Base-by-base conservation (phyloP, 768 basidiomycete genomes). In the Leucogyrophana mollusca region DNA sequence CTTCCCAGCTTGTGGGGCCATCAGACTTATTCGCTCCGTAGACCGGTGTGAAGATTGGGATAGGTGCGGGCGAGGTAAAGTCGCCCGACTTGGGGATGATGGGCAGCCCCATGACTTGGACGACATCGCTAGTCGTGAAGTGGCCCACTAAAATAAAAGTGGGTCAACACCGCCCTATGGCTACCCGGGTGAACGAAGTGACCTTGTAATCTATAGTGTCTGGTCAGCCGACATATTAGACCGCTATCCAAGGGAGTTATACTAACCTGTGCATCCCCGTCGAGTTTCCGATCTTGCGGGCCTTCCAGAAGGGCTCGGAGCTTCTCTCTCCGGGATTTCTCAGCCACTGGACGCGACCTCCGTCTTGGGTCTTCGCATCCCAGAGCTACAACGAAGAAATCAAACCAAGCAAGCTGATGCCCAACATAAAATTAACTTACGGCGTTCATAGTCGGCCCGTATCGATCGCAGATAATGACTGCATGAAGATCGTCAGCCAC, bases 391-490 rank as follows among this genome's bases (percentile, higher is more conserved):
- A n/a, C n/a, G n/a, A n/a, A n/a, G n/a, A n/a, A n/a, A n/a, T n/a
- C n/a, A n/a, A n/a, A n/a, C n/a, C n/a, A n/a, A n/a, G n/a, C n/a
- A n/a, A n/a, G n/a, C n/a, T n/a, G 7, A 24, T 6, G 40, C 16
- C 24, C 6, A 22, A n/a, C 7, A 11, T 41, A 7, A 37, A 9
- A 37, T 20, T 39, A 20, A 45, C 54, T 40, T 11, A 55, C 45
- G 24, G 51, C 56, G 37, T 49, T 36, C 50, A 56, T 55, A 25
- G 20, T 35, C 10, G 56, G 47, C 2, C 56, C 56, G 38, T 56
- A 55, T 3, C 30, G 39, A 37, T 56, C 56, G 32, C 24, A 52
- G 34, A 55, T 51, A 27, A 56, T 52, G 2, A 56, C 52, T 56
- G 16, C 6, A 22, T n/a, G n/a, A n/a, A n/a, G n/a, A n/a, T n/a